Conservation (phyloP, 1,284 basidiomycete genomes). For the Golubevia sp. region DNA sequence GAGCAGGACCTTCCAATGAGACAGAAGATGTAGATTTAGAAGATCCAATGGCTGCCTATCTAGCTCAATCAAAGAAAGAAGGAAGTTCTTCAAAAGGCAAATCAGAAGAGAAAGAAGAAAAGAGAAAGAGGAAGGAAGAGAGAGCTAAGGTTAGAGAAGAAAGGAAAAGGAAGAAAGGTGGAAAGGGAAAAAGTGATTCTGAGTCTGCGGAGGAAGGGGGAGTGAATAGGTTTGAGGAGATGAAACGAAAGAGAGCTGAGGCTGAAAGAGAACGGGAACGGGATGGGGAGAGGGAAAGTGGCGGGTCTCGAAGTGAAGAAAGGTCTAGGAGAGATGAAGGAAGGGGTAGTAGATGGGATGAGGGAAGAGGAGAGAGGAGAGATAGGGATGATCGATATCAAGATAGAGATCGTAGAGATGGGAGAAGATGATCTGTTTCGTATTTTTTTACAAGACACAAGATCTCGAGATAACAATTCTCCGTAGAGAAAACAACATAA, state of each 20-base stretch:
- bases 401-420: too few species aligned
- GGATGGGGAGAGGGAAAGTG: slow-evolving; percentile 73
- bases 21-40: slow-evolving; percentile 83
- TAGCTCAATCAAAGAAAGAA: slow-evolving; percentile 45
- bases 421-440: too few species aligned
- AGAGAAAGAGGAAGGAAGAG: slow-evolving; percentile 38
- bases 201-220: slow-evolving; percentile 2
- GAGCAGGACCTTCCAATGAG: slow-evolving; percentile 1
- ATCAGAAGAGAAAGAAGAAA: slow-evolving; percentile 24
- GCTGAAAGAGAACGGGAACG: slow-evolving; percentile 74
- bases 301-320: slow-evolving; percentile 64
- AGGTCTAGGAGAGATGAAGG: too few species aligned
- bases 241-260: slow-evolving; percentile 59
- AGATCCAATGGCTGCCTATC: slow-evolving; percentile 94
- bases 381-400: too few species aligned
- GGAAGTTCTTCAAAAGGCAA: slow-evolving; percentile 13
- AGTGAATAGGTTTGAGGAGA: background rate
- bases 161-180: slow-evolving; percentile 7
- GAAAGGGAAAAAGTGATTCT: slow-evolving; percentile 20
- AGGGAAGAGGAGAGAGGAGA: too few species aligned
- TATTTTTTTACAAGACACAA: too few species aligned
- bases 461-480: too few species aligned
- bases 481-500: too few species aligned
- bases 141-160: slow-evolving; percentile 18
- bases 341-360: too few species aligned